A percentile compares a stretch with the other conserved stretches of the same genome.
These are phyloP conservation scores for Viridothelium virens DNA, from an alignment of 495 filamentous ascomycete species.

Conservation along the genomic window DNA sequence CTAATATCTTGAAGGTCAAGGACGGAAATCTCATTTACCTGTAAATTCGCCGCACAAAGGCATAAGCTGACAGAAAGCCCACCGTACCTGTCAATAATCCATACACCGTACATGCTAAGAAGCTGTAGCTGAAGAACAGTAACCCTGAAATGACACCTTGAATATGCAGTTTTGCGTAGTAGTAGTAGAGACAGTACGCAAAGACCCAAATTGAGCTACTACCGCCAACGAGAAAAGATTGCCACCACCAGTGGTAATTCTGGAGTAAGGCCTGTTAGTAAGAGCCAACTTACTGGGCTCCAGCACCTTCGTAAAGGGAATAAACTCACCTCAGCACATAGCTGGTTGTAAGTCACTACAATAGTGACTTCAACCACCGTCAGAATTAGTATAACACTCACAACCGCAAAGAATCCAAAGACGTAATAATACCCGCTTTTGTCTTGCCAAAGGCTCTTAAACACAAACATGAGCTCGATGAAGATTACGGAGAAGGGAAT, in stretches of 20 bases:
- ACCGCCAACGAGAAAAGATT: conserved; percentile 76
- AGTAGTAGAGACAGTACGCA: conserved; percentile 81
- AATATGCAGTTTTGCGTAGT: conserved; percentile 72
- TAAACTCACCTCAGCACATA: conserved; percentile 61
- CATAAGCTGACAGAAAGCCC: conserved; percentile 80
- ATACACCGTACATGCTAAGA: conserved; percentile 76
- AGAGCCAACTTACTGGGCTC: background rate
- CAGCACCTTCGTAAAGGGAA: background rate
- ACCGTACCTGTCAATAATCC: conserved; percentile 79
- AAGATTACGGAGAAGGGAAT: conserved; percentile 90
- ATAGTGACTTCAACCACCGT: conserved; percentile 85
- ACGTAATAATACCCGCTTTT: conserved; percentile 94
- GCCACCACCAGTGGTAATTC: conserved; percentile 97
- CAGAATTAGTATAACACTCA: conserved; percentile 64
- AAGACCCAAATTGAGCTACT: conserved; percentile 81
- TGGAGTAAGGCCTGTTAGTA: conserved; percentile 29
- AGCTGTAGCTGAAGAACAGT: conserved; percentile 80
- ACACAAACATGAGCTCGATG: conserved; percentile 87
- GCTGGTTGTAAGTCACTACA: conserved; percentile 76
- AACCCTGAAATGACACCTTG: conserved; percentile 70
- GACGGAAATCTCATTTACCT: conserved; percentile 29
- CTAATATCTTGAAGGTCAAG: background rate
- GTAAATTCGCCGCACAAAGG: conserved; percentile 85
- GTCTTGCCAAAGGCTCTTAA: conserved; percentile 85
- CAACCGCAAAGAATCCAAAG: conserved; percentile 79